Conservation (phyloP, 768 basidiomycete species). For the Clitopilus passeckerianus region DNA sequence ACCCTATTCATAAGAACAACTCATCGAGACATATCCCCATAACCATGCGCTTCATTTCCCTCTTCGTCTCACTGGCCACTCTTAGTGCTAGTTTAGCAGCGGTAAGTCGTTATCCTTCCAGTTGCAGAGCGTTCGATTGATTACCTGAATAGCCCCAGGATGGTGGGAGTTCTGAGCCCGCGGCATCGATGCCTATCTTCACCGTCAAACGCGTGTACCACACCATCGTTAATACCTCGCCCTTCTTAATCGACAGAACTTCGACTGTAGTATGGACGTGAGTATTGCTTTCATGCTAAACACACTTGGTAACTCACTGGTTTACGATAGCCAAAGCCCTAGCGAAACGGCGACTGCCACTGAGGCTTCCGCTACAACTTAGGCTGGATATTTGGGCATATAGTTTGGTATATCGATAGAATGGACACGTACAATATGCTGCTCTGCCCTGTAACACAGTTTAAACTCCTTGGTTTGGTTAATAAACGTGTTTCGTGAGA, state of each 20-base stretch:
- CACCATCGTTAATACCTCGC: conserved; percentile 13
- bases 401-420: too few species aligned
- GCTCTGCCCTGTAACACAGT: too few species aligned
- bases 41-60: too few species aligned
- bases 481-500: too few species aligned
- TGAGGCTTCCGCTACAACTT: not conserved
- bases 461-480: too few species aligned
- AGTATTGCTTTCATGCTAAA: conserved; percentile 5
- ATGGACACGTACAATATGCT: too few species aligned
- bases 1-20: not conserved
- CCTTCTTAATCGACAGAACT: conserved; percentile 17
- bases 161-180: not conserved
- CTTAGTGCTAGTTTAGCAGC: not conserved
- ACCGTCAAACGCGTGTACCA: conserved; percentile 15
- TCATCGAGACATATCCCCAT: not conserved
- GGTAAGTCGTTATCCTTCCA: not conserved
- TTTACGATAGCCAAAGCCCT: not conserved
- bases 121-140: not conserved
- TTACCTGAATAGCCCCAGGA: not conserved
- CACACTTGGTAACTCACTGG: not conserved
- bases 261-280: conserved; percentile 20
- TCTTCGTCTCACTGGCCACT: not conserved
- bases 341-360: not conserved
- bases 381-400: not conserved
- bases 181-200: conserved; percentile 4